A percentile compares a stretch with the other conserved stretches of the same genome.
Conservation (phyloP, 2,329 filamentous ascomycete genomes). For the Fusarium staphyleae region DNA sequence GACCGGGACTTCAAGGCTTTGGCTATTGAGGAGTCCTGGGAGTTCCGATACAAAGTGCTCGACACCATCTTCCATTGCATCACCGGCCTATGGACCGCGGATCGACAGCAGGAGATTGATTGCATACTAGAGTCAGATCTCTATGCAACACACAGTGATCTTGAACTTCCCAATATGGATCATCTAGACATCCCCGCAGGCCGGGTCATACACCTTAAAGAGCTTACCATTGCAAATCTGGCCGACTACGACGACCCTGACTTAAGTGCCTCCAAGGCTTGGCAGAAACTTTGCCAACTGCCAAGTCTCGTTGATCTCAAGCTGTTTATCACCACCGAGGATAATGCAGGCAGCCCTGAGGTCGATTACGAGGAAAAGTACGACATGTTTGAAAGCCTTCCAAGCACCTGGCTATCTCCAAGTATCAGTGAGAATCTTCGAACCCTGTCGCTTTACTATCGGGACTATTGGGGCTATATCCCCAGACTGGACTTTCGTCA, state of each 20-base stretch:
- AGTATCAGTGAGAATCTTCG: conserved; percentile 35
- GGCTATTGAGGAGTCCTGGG: conserved; percentile 1
- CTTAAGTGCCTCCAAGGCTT: conserved; percentile 9
- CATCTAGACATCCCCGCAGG: not conserved
- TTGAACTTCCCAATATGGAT: not conserved
- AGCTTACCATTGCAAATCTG: conserved; percentile 17
- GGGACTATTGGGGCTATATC: conserved; percentile 49
- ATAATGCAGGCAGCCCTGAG: not conserved
- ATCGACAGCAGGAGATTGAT: conserved; percentile 4
- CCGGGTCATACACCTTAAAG: conserved; percentile 11
- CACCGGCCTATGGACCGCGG: conserved; percentile 11
- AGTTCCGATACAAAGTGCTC: conserved; percentile 15
- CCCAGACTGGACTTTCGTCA: conserved; percentile 47
- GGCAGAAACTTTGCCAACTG: not conserved
- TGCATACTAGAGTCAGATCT: too few species aligned
- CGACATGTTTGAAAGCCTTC: conserved; percentile 29
- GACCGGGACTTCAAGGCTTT: too few species aligned
- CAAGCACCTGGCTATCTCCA: conserved; percentile 32
- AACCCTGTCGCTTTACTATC: conserved; percentile 48
- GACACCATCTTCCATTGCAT: conserved; percentile 16
- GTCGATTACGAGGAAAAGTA: conserved; percentile 14
- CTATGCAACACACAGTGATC: too few species aligned
- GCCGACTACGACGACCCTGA: conserved; percentile 8
- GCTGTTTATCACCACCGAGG: conserved; percentile 1
- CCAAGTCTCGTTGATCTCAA: conserved; percentile 15